phyloP scores from a whole-genome alignment of 2,329 filamentous ascomycete genomes.

The Exophiala dermatitidis region DNA sequence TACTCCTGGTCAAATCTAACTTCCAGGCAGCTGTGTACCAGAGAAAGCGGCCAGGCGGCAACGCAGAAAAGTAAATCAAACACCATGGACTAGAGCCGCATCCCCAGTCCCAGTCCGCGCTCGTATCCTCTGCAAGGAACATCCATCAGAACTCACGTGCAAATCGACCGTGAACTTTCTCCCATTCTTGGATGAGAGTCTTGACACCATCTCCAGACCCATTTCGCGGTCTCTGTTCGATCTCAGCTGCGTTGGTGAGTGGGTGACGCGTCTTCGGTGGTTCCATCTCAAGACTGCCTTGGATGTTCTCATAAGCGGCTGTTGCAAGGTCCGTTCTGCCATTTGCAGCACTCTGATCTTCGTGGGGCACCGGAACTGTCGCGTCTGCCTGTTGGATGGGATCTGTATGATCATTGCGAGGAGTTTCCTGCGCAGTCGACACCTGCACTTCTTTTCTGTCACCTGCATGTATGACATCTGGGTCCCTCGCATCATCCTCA shows the following conservation, averaged over 20 bases:
- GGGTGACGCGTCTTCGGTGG: neutral
- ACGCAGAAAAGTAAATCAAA: too few species aligned
- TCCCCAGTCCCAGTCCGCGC: neutral
- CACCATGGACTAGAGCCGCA: too few species aligned
- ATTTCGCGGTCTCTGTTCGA: neutral
- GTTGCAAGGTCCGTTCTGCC: too few species aligned
- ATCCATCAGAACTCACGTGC: neutral
- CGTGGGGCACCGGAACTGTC: too few species aligned
- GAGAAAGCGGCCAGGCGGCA: too few species aligned
- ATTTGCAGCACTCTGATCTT: too few species aligned
- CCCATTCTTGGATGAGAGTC: slow-evolving; percentile 17
- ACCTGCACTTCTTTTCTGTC: too few species aligned
- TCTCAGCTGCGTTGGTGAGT: neutral
- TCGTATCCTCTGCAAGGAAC: neutral
- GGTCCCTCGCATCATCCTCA: neutral
- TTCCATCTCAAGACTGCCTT: neutral
- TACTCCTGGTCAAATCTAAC: too few species aligned
- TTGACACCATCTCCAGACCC: slow-evolving; percentile 7
- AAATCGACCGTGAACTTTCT: slow-evolving; percentile 7
- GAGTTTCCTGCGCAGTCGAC: too few species aligned
- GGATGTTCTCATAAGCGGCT: neutral
- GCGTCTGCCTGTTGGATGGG: too few species aligned
- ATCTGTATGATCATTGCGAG: too few species aligned
- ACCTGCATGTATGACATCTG: neutral
- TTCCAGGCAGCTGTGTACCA: too few species aligned